phyloP scores from a whole-genome alignment of 345 rosid genomes.

The Salix koriyanagi region DNA sequence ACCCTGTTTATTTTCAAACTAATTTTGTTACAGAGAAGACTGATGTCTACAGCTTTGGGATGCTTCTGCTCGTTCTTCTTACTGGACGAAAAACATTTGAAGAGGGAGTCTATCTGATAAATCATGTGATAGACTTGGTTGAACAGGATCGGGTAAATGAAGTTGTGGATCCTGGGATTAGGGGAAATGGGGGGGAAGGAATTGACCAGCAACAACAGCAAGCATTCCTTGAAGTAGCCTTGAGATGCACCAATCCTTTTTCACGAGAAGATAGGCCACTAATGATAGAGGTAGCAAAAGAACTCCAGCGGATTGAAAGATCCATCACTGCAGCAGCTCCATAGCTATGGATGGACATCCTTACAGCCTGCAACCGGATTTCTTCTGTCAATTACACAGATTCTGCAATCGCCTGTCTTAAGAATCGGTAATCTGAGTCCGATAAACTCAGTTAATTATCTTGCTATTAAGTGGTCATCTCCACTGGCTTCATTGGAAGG shows the following conservation, averaged over 20 bases:
- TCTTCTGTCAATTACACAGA: no score
- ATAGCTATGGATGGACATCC: not conserved
- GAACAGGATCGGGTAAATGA: not conserved
- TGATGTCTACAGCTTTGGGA: constrained; percentile 7
- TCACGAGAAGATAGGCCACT: not conserved
- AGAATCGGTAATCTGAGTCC: no score
- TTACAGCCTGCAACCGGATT: not conserved
- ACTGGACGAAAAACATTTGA: not conserved
- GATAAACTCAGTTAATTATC: no score
- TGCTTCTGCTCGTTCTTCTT: not conserved
- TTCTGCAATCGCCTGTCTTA: no score
- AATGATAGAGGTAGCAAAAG: not conserved
- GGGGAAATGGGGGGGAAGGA: not conserved
- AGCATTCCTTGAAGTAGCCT: not conserved
- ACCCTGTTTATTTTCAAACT: not conserved
- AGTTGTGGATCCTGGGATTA: not conserved
- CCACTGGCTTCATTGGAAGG: no score
- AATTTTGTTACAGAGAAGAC: not conserved
- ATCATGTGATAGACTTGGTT: not conserved
- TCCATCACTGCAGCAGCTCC: not conserved
- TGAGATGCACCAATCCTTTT: not conserved
- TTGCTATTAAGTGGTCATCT: no score
- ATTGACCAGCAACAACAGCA: not conserved
- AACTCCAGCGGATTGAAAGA: not conserved
- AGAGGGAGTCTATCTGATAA: not conserved